These are phyloP conservation scores for Candida yuanshanica DNA, from an alignment of 805 yeast species.

Conservation along the genomic window DNA sequence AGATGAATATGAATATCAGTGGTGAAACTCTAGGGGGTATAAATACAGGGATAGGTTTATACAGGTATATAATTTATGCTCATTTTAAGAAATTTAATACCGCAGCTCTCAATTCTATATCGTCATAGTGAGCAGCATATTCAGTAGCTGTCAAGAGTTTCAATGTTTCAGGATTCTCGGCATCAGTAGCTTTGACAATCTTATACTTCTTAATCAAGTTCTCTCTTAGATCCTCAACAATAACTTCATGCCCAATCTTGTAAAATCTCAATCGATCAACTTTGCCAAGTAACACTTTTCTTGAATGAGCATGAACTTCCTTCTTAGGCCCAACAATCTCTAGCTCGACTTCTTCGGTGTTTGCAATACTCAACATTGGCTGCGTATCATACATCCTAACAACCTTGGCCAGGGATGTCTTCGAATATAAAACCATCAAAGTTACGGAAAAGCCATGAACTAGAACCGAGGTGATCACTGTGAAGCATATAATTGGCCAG, in stretches of 20 bases:
- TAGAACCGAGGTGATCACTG: conserved; percentile 72
- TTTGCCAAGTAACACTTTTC: conserved; percentile 5
- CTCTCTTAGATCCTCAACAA: conserved; percentile 11
- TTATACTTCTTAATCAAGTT: conserved; percentile 10
- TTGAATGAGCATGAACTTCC: neutral
- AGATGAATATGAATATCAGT: too few species aligned
- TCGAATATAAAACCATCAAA: conserved; percentile 25
- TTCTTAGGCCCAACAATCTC: neutral
- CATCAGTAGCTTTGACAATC: neutral
- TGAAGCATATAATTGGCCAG: conserved; percentile 80
- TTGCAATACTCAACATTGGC: neutral
- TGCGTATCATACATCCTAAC: neutral
- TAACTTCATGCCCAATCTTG: conserved; percentile 10
- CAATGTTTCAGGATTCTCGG: neutral
- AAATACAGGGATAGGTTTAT: too few species aligned
- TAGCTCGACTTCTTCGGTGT: neutral
- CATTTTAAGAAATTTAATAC: neutral
- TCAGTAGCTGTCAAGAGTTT: neutral
- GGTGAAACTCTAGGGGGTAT: too few species aligned
- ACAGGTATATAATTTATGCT: too few species aligned
- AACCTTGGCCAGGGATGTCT: neutral
- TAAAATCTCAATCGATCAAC: conserved; percentile 11
- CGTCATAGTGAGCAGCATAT: neutral
- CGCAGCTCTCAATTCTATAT: neutral
- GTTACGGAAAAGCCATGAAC: conserved; percentile 92